A percentile compares a stretch with the other conserved stretches of the same genome.
These are phyloP conservation scores for Fusarium sublunatum DNA, from an alignment of 2,329 filamentous ascomycete species.

Conservation along the genomic window DNA sequence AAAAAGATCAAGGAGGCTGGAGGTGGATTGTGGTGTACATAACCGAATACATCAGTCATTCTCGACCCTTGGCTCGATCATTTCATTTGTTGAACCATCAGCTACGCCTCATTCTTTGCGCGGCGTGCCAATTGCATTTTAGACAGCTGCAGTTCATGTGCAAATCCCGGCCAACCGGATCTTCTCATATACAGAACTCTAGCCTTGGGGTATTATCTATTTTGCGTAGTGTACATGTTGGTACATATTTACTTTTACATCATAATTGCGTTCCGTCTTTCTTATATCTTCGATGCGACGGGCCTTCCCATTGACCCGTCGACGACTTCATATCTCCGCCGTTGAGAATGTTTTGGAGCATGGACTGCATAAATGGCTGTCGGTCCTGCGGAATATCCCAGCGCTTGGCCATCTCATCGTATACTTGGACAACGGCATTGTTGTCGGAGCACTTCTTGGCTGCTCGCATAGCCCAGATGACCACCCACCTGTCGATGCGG, in stretches of 20 bases:
- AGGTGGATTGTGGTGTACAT: constrained; percentile 48
- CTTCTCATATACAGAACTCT: constrained; percentile 28
- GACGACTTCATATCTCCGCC: constrained; percentile 49
- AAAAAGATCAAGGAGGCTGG: constrained; percentile 38
- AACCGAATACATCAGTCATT: constrained; percentile 49
- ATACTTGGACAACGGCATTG: constrained; percentile 66
- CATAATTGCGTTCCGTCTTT: constrained; percentile 48
- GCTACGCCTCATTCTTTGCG: neutral
- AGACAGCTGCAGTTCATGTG: constrained; percentile 1
- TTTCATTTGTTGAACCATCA: constrained; percentile 41
- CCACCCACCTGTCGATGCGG: constrained; percentile 69
- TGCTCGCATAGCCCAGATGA: constrained; percentile 70
- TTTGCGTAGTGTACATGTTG: constrained; percentile 39
- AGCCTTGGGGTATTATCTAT: constrained; percentile 40
- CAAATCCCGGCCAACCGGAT: constrained; percentile 2
- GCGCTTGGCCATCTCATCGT: constrained; percentile 59
- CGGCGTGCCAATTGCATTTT: constrained; percentile 8
- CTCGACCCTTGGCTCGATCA: constrained; percentile 42
- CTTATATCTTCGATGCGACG: constrained; percentile 39
- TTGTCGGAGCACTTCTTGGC: constrained; percentile 69
- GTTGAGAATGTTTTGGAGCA: constrained; percentile 57
- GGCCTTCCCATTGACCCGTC: constrained; percentile 41
- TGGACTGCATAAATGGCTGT: constrained; percentile 59
- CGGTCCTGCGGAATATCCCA: constrained; percentile 59
- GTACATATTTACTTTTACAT: constrained; percentile 44